These are phyloP conservation scores for Graphilbum fragrans DNA, from an alignment of 2,329 filamentous ascomycete genomes.

Conservation along the genomic window DNA sequence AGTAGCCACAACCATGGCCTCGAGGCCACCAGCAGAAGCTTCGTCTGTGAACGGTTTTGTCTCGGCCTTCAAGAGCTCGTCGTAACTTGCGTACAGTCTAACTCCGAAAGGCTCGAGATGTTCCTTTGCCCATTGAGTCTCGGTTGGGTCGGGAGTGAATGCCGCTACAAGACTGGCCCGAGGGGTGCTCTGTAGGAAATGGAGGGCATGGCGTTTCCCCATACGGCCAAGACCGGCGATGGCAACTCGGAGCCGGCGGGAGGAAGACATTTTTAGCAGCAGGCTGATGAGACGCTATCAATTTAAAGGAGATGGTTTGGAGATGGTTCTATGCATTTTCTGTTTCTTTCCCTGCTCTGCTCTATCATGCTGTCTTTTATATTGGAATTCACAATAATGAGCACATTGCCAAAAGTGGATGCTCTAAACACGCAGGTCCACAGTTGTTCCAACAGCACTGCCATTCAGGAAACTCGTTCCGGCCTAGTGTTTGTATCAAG, in stretches of 20 bases:
- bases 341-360: too few species aligned
- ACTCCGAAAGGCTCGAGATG: slow-evolving; percentile 1
- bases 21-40: neutral
- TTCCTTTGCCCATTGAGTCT: neutral
- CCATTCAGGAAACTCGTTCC: too few species aligned
- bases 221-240: slow-evolving; percentile 3
- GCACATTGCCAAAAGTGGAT: too few species aligned
- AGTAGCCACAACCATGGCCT: slow-evolving; percentile 1
- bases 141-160: neutral
- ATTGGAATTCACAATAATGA: too few species aligned
- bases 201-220: slow-evolving; percentile 2
- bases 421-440: too few species aligned
- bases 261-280: too few species aligned
- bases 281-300: too few species aligned
- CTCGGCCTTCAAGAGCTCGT: neutral
- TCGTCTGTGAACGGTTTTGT: neutral
- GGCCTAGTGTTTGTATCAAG: too few species aligned
- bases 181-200: slow-evolving; percentile 1
- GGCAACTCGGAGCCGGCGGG: neutral
- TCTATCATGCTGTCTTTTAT: too few species aligned
- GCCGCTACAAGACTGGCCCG: neutral
- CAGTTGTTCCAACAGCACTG: too few species aligned
- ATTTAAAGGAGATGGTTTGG: too few species aligned
- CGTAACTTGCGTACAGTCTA: neutral
- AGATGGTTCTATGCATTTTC: too few species aligned